Conservation (phyloP, 768 basidiomycete genomes). For the Mycena amicta region DNA sequence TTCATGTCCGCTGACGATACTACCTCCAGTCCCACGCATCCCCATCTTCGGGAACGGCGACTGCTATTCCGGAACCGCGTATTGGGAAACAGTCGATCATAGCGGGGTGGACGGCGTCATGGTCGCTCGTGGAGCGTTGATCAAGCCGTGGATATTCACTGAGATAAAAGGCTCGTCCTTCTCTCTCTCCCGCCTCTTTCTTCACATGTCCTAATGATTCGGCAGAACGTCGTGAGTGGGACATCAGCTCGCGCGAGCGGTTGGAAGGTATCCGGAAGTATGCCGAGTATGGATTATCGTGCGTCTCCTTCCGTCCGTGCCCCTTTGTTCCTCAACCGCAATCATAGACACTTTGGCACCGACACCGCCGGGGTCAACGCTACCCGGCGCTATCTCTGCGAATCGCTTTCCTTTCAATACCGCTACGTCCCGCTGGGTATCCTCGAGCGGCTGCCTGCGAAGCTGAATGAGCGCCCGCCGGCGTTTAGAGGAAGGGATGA, state of each 20-base stretch:
- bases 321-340: background rate
- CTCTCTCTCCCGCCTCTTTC: too few species aligned
- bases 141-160: slow-evolving; percentile 96
- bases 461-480: slow-evolving; percentile 90
- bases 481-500: slow-evolving; percentile 87
- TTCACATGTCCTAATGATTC: too few species aligned
- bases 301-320: slow-evolving; percentile 31
- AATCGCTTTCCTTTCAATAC: slow-evolving; percentile 94
- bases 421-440: slow-evolving; percentile 95
- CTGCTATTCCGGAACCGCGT: slow-evolving; percentile 84
- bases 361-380: slow-evolving; percentile 90
- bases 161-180: slow-evolving; percentile 65
- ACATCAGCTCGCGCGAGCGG: slow-evolving; percentile 83
- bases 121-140: slow-evolving; percentile 92
- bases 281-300: slow-evolving; percentile 85
- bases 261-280: slow-evolving; percentile 82
- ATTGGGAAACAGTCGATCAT: slow-evolving; percentile 75
- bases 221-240: slow-evolving; percentile 84
- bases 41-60: slow-evolving; percentile 98
- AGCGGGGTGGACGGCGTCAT: slow-evolving; percentile 93
- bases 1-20: background rate
- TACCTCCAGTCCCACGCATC: slow-evolving; percentile 65
- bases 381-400: slow-evolving; percentile 90
- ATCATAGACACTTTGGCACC: slow-evolving; percentile 78
- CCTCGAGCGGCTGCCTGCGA: slow-evolving; percentile 76